These are phyloP conservation scores for Hypoxylon rickii DNA, from an alignment of 495 filamentous ascomycete genomes.

Conservation along the genomic window DNA sequence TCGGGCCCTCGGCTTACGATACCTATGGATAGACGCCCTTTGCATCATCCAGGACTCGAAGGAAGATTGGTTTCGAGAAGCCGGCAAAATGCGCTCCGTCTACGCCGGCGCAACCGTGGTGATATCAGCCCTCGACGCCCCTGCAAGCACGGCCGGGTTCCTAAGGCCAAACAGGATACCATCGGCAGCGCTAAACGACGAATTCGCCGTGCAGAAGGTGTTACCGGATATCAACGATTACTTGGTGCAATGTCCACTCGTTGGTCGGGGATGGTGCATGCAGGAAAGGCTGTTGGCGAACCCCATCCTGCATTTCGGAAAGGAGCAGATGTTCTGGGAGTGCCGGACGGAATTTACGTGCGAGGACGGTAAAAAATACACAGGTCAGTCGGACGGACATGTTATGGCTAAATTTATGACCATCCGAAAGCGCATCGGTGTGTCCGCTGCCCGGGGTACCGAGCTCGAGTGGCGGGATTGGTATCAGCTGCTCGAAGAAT, in stretches of 20 bases:
- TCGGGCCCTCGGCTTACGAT: constrained; percentile 28
- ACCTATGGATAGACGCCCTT: constrained; percentile 43
- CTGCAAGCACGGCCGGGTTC: constrained; percentile 17
- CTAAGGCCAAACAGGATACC: constrained; percentile 18
- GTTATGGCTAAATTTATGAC: constrained; percentile 18
- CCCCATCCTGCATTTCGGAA: constrained; percentile 21
- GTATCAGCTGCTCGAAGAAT: constrained; percentile 33
- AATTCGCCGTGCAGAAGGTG: constrained; percentile 25
- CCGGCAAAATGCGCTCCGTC: constrained; percentile 29
- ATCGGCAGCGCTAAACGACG: neutral
- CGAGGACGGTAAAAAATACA: constrained; percentile 12
- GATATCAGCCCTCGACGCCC: constrained; percentile 27
- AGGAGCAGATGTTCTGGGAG: constrained; percentile 33
- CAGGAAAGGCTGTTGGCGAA: constrained; percentile 28
- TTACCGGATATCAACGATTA: constrained; percentile 20
- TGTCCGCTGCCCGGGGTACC: neutral
- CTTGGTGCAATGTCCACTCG: constrained; percentile 31
- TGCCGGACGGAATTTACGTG: constrained; percentile 16
- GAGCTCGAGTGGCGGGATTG: constrained; percentile 19
- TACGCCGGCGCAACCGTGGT: constrained; percentile 26
- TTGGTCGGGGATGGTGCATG: constrained; percentile 28
- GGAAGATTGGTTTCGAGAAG: constrained; percentile 29
- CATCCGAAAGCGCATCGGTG: constrained; percentile 18
- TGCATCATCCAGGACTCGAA: constrained; percentile 41
- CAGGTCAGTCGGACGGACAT: constrained; percentile 7